Base-by-base conservation (phyloP, 257 asterid species). In the Lycium ferocissimum region DNA sequence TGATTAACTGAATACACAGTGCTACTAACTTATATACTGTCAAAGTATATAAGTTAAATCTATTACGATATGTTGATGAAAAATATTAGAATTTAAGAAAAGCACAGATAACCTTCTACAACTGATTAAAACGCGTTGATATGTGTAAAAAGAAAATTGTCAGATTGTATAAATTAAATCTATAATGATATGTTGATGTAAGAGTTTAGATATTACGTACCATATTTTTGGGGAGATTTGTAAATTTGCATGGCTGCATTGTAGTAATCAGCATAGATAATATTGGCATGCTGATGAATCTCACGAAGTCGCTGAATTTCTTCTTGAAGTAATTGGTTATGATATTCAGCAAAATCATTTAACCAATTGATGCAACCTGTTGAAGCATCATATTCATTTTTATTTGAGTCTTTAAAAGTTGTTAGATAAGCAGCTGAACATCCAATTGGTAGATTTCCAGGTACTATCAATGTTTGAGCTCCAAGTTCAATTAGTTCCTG, bases 241-340 rank as follows among this genome's bases (percentile, higher is more conserved):
- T 67, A 81, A 7, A 81, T 43, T 20, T 65, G 76, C 84, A 81
- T 62, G 45, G 84, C 84, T 11, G 91, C 91, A 13, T 88, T 87
- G 90, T 90, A 90, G 59, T 86, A 89, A 49, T 90, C 93, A 0
- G 91, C 94, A 49, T 87, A 90, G 62, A 90, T 81, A 0, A 90
- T 85, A 58, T 71, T 84, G 65, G 90, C 83, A 14, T 33, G 63
- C 7, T 89, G 91, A 47, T 91, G 72, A 58, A 82, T 82, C 10
- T 47, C 43, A 2, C 80, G 83, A 2, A 89, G 73, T 2, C 70
- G 84, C 14, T 81, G 8, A 1, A 92, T 43, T 79, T 89, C 88
- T 14, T 11, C 67, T 45, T 87, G 84, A 4, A 90, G 89, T 33
- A 84, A 12, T 35, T 58, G 56, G 66, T 90, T 87, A 73, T 90